Base-by-base conservation (phyloP, 2,329 filamentous ascomycete genomes). In the Epichloe sp. region DNA sequence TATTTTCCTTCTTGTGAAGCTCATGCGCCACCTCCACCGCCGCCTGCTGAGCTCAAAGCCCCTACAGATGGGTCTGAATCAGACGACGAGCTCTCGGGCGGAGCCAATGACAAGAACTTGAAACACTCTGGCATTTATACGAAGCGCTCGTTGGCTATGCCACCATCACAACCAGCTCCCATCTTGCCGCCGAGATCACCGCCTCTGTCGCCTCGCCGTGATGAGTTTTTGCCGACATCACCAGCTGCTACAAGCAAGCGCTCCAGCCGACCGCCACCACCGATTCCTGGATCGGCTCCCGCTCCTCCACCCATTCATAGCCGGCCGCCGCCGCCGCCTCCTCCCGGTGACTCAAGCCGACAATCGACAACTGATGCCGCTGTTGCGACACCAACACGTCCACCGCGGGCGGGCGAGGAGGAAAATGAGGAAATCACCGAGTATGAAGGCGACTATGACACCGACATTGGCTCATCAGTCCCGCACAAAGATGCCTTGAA, bases 381-480 rank as follows among this genome's bases (percentile, higher is more conserved):
- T 46, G 59, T 64, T 2, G 58, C 69, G 11, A 68, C 72, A 12
- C 69, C 76, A 23, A 58, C 68, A 50, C 62, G 74, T 54, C 67
- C 67, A 11, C 58, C 61, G 10, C 66, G 70, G 52, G 71, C 71
- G 54, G 76, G 70, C 23, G 83, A 85, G 35, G 82, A 82, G 35
- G 83, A 84, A 14, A 83, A 81, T 26, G 88, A 86, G 53, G 89
- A 94, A 61, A 78, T 88, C 36, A 94, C 88, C 0, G 91, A 96
- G 62, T 97, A 97, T 62, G 93, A 98, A 63, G 93, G 91, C 6
- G 93, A 97, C 63, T 97, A 97, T 64, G 93, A 97, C 60, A 97
- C 93, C 6, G 93, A 97, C 64, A 97, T 97, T 63, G 90, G 86
- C 2, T 88, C 90, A n/a, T 85, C 88, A 10, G 88, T 81, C n/a